Conservation (phyloP, 768 basidiomycete genomes). For the Chalciporus chontae region DNA sequence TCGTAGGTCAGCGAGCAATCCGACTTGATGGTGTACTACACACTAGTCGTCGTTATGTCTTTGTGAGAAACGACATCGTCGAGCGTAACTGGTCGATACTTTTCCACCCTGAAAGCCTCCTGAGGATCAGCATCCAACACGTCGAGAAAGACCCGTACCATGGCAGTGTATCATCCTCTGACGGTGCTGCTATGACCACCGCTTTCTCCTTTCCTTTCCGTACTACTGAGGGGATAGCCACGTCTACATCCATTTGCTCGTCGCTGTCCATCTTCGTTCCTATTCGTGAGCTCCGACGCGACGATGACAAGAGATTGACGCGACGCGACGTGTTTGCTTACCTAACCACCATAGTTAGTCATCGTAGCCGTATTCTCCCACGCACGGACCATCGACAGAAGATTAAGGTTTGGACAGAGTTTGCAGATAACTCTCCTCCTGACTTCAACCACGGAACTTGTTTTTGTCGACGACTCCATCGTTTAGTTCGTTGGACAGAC, state of each 20-base stretch:
- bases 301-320: slow-evolving; percentile 2
- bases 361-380: slow-evolving; percentile 14
- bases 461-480: slow-evolving; percentile 95
- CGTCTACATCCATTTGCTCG: slow-evolving; percentile 47
- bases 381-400: slow-evolving; percentile 46
- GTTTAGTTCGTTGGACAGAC: slow-evolving; percentile 88
- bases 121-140: background rate
- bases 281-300: background rate
- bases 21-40: background rate
- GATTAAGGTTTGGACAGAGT: slow-evolving; percentile 26
- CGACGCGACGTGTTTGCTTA: slow-evolving; percentile 23
- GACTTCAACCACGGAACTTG: slow-evolving; percentile 45
- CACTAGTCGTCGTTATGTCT: slow-evolving; percentile 93
- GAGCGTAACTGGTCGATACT: slow-evolving; percentile 88
- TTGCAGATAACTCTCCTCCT: slow-evolving; percentile 15
- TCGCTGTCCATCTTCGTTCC: slow-evolving; percentile 35
- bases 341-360: slow-evolving; percentile 12
- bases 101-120: slow-evolving; percentile 77
- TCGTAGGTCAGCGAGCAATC: slow-evolving; percentile 7
- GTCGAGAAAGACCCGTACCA: slow-evolving; percentile 52
- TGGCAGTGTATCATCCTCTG: slow-evolving; percentile 69
- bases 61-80: slow-evolving; percentile 96
- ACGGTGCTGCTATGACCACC: slow-evolving; percentile 36
- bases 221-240: slow-evolving; percentile 18
- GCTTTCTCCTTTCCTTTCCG: slow-evolving; percentile 75